Evolutionary conservation across 108 stramenopile species (phyloP).

Genomic region (Fistulifera solaris): DNA sequence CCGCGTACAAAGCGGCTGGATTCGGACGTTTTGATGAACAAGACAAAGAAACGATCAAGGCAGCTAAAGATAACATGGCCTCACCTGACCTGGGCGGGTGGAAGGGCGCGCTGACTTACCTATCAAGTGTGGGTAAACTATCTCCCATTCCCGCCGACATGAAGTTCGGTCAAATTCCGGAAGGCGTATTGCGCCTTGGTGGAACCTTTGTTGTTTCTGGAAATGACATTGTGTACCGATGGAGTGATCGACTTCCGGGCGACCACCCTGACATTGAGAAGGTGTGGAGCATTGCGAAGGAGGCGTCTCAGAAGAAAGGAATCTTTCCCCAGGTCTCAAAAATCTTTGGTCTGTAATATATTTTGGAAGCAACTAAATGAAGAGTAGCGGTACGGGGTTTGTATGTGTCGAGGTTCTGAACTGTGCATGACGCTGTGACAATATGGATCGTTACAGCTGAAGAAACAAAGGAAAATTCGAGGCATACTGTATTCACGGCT

Average conservation of each 20-base stretch:
- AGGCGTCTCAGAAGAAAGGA: conserved; percentile 17
- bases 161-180: conserved; percentile 69
- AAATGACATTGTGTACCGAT: conserved; percentile 58
- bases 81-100: conserved; percentile 49
- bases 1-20: conserved; percentile 62
- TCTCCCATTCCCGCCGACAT: conserved; percentile 50
- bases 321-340: neutral
- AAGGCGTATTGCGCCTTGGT: conserved; percentile 75
- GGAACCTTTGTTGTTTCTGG: conserved; percentile 78
- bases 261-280: conserved; percentile 67
- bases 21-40: conserved; percentile 33
- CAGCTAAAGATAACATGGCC: conserved; percentile 35
- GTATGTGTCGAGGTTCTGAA: too few species aligned
- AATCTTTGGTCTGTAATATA: neutral
- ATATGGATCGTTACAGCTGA: too few species aligned
- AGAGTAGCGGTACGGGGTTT: too few species aligned
- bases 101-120: conserved; percentile 40
- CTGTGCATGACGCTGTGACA: too few species aligned
- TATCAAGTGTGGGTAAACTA: conserved; percentile 42
- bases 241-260: conserved; percentile 73
- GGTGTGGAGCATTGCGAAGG: conserved; percentile 37
- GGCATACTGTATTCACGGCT: too few species aligned
- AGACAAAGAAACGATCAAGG: conserved; percentile 46
- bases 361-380: too few species aligned
- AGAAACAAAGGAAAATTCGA: too few species aligned